These are phyloP conservation scores for Tephrocybe sp. DNA, from an alignment of 768 basidiomycete genomes.

Conservation along the genomic window DNA sequence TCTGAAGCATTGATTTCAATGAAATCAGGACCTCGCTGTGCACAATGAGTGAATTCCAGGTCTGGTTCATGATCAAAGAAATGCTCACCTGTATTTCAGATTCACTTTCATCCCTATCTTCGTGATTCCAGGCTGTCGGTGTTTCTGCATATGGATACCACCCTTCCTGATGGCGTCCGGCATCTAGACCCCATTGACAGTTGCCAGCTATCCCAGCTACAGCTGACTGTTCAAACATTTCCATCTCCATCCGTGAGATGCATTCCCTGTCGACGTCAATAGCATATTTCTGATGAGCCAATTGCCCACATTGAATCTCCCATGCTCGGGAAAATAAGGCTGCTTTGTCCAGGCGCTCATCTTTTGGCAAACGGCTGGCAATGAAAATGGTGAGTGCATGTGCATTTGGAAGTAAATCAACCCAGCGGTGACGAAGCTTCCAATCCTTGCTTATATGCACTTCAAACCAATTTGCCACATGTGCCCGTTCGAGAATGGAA, in stretches of 20 bases:
- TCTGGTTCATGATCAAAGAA: too few relatives aligned
- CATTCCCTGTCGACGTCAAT: constrained; percentile 11
- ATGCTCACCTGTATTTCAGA: too few relatives aligned
- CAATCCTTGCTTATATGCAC: constrained; percentile 1
- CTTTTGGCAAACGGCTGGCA: constrained; percentile 3
- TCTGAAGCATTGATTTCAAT: too few relatives aligned
- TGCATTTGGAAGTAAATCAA: not conserved
- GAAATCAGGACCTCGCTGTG: too few relatives aligned
- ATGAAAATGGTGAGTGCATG: constrained; percentile 6
- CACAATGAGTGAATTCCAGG: too few relatives aligned
- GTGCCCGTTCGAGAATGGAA: not conserved
- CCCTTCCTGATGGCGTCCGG: constrained; percentile 1
- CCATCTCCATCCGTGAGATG: constrained; percentile 8
- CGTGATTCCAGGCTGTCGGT: too few relatives aligned
- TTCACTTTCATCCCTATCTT: too few relatives aligned
- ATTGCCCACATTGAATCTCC: not conserved
- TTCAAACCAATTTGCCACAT: constrained; percentile 10
- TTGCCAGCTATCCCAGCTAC: constrained; percentile 15
- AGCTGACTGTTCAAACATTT: constrained; percentile 14
- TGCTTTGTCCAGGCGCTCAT: too few relatives aligned
- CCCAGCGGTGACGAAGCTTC: not conserved
- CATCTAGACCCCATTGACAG: constrained; percentile 16
- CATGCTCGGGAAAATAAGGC: not conserved
- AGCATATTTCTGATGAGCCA: not conserved
- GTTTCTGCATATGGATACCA: constrained; percentile 2